Percentiles rank a stretch among this genome's conserved stretches.
These are phyloP conservation scores for Aspergillus flavus DNA, from an alignment of 2,329 filamentous ascomycete genomes.

Conservation along the genomic window DNA sequence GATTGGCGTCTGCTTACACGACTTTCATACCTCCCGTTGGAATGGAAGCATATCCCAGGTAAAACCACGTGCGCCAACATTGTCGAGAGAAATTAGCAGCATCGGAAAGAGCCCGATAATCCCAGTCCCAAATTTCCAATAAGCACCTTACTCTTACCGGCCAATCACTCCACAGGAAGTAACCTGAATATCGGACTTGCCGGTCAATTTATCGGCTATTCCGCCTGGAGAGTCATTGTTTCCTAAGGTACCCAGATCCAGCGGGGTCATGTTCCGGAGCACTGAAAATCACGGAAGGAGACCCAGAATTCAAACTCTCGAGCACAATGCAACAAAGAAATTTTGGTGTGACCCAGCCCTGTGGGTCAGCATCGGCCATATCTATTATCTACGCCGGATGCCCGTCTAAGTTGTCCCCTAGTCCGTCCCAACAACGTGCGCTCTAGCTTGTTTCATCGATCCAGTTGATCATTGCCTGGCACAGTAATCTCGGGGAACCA, in stretches of 20 bases:
- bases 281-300: neutral
- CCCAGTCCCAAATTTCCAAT: neutral
- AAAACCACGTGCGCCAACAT: conserved; percentile 1
- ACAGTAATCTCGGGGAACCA: neutral
- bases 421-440: neutral
- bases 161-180: neutral
- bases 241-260: neutral
- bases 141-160: conserved; percentile 1
- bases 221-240: neutral
- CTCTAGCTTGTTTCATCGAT: neutral
- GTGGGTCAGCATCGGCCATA: neutral
- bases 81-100: conserved; percentile 1
- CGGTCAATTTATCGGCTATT: neutral
- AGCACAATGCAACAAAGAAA: neutral
- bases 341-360: neutral
- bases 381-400: neutral
- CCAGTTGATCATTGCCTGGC: neutral
- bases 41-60: neutral
- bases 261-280: neutral
- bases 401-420: neutral
- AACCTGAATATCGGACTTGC: neutral
- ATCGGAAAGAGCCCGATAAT: neutral
- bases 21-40: neutral
- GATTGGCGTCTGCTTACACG: neutral
- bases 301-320: neutral